A percentile compares a stretch with the other conserved stretches of the same genome.
Evolutionary conservation across 2,329 filamentous ascomycete species (phyloP).

Genomic region (Paecilomyces sp.): DNA sequence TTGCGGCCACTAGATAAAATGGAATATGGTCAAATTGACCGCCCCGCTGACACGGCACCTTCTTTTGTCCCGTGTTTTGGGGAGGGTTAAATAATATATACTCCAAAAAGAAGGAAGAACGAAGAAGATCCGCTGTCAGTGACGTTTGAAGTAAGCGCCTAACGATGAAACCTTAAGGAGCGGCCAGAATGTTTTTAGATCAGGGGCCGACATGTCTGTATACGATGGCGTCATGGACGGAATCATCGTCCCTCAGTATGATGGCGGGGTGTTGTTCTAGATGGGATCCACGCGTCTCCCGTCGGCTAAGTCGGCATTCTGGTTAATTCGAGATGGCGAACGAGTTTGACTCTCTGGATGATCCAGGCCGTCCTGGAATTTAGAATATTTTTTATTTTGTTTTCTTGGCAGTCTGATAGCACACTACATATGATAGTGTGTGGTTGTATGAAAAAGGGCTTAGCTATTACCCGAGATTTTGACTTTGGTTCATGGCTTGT

Average conservation of each 20-base stretch:
- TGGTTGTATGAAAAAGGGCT: too few relatives aligned
- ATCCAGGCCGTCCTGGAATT: neutral
- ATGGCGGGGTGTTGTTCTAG: neutral
- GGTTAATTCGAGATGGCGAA: neutral
- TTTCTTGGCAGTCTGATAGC: neutral
- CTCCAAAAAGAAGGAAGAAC: too few relatives aligned
- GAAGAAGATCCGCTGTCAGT: neutral
- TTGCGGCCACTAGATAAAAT: too few relatives aligned
- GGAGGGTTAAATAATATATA: too few relatives aligned
- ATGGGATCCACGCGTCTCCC: neutral
- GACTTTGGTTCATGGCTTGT: neutral
- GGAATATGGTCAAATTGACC: too few relatives aligned
- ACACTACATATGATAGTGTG: neutral
- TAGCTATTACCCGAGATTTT: neutral
- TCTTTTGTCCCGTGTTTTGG: too few relatives aligned
- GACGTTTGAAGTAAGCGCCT: neutral
- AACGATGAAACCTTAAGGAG: neutral
- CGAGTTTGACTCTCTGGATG: neutral
- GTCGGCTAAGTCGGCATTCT: neutral
- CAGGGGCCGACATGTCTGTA: neutral
- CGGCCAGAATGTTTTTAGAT: too few relatives aligned
- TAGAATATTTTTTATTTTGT: neutral
- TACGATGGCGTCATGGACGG: neutral
- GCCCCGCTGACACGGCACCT: too few relatives aligned
- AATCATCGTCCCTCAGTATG: too few relatives aligned